Conservation (phyloP, 2,329 filamentous ascomycete species). For the Aspergillus pseudoglaucus region DNA sequence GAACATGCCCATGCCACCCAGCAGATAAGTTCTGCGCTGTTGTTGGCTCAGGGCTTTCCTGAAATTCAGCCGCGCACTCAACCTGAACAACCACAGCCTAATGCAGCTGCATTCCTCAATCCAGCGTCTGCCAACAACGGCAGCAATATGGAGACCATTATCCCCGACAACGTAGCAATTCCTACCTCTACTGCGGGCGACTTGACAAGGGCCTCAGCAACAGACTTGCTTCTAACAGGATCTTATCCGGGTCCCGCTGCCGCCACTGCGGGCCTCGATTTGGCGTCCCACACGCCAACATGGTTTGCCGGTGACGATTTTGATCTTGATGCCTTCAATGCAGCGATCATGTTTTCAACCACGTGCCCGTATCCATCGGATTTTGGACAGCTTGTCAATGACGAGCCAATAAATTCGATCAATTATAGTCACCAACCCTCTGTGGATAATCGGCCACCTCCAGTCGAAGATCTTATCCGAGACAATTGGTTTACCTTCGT, state of each 20-base stretch:
- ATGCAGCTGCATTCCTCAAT: no score
- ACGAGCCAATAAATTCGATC: not conserved
- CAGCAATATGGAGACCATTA: no score
- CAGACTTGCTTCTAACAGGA: not conserved
- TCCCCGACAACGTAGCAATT: no score
- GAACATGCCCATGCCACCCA: not conserved
- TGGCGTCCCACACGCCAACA: conserved; percentile 6
- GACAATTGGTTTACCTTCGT: conserved; percentile 14
- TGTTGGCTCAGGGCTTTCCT: no score
- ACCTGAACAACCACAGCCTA: no score
- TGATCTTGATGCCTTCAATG: conserved; percentile 15
- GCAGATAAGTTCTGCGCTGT: no score
- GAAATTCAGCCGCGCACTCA: no score
- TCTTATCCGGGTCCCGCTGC: not conserved
- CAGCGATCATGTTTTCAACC: conserved; percentile 3
- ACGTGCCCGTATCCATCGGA: conserved; percentile 5
- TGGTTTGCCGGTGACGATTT: conserved; percentile 19
- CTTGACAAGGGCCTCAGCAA: no score
- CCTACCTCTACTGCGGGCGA: no score
- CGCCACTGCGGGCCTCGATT: conserved; percentile 4
- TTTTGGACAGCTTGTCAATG: not conserved
- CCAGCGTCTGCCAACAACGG: no score
- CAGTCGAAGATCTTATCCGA: conserved; percentile 8
- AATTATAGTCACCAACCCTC: not conserved
- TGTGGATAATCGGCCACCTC: no score